Conservation (phyloP, 1,139 yeast species). For the Diutina neorugosa region DNA sequence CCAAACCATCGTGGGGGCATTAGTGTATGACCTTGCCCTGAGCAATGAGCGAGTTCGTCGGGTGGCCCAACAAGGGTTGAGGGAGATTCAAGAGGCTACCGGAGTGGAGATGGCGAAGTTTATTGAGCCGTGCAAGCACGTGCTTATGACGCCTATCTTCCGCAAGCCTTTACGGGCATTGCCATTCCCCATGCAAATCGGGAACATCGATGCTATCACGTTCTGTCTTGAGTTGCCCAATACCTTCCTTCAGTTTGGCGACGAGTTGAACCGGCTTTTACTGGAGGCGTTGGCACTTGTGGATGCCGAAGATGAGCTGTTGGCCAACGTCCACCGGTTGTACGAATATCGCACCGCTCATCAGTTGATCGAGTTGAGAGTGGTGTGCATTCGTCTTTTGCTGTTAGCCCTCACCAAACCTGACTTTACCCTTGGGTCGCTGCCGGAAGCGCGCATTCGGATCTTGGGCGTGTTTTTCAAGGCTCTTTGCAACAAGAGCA, state of each 20-base stretch:
- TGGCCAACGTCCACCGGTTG: constrained; percentile 76
- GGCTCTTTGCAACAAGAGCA: constrained; percentile 76
- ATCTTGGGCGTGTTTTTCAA: constrained; percentile 92
- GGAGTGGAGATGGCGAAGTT: constrained; percentile 59
- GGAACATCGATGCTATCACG: constrained; percentile 91
- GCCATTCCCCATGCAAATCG: constrained; percentile 98
- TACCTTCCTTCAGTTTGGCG: constrained; percentile 76
- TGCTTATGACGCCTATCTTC: constrained; percentile 83
- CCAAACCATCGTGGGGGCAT: constrained; percentile 72
- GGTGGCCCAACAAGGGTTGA: constrained; percentile 65
- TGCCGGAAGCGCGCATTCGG: constrained; percentile 73
- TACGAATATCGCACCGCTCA: constrained; percentile 82
- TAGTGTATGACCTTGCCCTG: constrained; percentile 87
- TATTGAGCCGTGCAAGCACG: constrained; percentile 71
- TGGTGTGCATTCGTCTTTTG: constrained; percentile 75
- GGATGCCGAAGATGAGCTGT: constrained; percentile 94
- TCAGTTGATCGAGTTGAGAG: constrained; percentile 75
- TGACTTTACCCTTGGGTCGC: constrained; percentile 63
- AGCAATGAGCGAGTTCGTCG: constrained; percentile 74
- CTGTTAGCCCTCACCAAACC: constrained; percentile 78
- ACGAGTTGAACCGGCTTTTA: constrained; percentile 71
- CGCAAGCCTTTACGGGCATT: constrained; percentile 93
- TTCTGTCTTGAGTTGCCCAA: constrained; percentile 76
- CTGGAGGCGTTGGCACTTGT: constrained; percentile 89
- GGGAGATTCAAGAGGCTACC: constrained; percentile 58